Evolutionary conservation across 768 basidiomycete genomes (phyloP).

Genomic region (Trametes cingulata): DNA sequence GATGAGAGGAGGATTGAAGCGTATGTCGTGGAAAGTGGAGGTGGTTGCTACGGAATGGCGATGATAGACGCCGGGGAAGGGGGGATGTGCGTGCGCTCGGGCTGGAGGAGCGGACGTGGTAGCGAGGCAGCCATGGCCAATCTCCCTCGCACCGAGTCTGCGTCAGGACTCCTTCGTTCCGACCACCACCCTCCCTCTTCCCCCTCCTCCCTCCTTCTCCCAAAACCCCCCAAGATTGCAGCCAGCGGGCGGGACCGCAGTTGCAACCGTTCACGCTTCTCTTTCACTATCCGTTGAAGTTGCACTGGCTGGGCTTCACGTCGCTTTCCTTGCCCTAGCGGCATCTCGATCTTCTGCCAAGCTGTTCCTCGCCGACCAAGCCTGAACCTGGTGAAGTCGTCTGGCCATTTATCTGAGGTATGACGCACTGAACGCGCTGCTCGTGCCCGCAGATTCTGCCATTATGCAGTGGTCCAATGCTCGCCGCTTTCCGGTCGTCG

Average conservation of each 20-base stretch:
- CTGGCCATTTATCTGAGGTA: not conserved
- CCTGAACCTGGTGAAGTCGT: constrained; percentile 7
- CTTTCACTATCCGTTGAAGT: constrained; percentile 18
- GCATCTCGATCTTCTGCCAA: constrained; percentile 34
- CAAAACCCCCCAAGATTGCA: constrained; percentile 20
- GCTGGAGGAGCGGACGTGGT: not conserved
- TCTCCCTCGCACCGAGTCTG: not conserved
- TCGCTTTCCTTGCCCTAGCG: constrained; percentile 44
- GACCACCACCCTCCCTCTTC: constrained; percentile 27
- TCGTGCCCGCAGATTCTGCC: not conserved
- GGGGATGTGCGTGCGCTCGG: not conserved
- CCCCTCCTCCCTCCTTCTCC: constrained; percentile 24
- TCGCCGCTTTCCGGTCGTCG: constrained; percentile 13
- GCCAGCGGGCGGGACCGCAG: constrained; percentile 38
- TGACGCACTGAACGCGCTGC: constrained; percentile 8
- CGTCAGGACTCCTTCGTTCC: constrained; percentile 19
- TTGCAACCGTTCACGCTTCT: constrained; percentile 24
- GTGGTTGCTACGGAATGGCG: not conserved
- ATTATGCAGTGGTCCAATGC: constrained; percentile 9
- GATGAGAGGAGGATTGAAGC: not conserved
- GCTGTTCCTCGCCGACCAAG: constrained; percentile 9
- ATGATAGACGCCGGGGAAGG: not conserved
- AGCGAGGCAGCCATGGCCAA: not conserved
- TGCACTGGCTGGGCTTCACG: constrained; percentile 30
- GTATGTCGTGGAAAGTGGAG: not conserved